Base-by-base conservation (phyloP, 768 basidiomycete species). In the Boletus barrowsii region DNA sequence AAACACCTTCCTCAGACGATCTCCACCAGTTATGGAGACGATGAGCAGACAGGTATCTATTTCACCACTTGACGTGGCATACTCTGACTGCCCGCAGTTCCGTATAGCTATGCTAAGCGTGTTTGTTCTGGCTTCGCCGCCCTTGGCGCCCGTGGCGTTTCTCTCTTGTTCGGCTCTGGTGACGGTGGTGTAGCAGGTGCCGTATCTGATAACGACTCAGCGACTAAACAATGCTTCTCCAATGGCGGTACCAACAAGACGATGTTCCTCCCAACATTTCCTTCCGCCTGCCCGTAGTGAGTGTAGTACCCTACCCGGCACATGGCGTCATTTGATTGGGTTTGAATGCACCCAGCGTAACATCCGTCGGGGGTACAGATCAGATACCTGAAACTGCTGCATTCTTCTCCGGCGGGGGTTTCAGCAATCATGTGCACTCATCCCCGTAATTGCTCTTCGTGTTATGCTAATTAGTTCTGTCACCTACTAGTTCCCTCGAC, bases 1-100 rank as follows among this genome's bases (percentile, higher is more conserved):
- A 46, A 69, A 10, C 63, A 73, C 39, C 66, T 78, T 3, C 85
- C 87, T 15, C 77, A 81, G 56, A 74, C 81, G 4, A 87, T 90
- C 39, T 86, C 86, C 0, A 88, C 85, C 0, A 86, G 84, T 58
- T 90, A 90, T 63, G 84, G 78, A 3, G 87, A 89, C 44, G 78
- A 82, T 54, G 88, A 90, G 52, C 86, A 87, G 64, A 83, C 86
- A 26, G 80, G 85, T 84, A 33, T n/a, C 20, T 32, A 0, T 42
- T 42, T 30, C 11, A 13, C 39, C 6, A 4, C 2, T 42, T 20
- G 24, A 15, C 4, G 11, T 8, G 4, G 3, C 43, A 30, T 35
- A 4, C 1, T 46, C 50, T 64, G 15, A 56, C 20, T 13, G 6
- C 6, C 15, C 24, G 2, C 42, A 83, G 84, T 88, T 26, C 85